These are phyloP conservation scores for Solanum hybrid DNA, from an alignment of 305 asterid species.

Conservation along the genomic window DNA sequence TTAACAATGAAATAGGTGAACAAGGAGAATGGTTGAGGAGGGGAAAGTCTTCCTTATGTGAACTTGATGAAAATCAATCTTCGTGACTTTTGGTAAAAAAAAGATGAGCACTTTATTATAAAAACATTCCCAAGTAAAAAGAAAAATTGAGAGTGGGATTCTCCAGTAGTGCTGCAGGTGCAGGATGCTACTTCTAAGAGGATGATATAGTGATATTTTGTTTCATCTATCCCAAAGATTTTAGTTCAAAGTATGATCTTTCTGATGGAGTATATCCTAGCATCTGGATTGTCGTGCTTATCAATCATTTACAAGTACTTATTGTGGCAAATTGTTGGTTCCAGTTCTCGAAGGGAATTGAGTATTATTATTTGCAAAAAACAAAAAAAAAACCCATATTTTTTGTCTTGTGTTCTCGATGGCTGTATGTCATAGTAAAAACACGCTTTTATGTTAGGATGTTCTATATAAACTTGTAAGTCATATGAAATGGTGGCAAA, in stretches of 20 bases:
- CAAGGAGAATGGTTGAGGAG: not conserved
- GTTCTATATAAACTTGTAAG: not conserved
- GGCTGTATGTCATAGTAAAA: not conserved
- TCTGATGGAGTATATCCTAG: not conserved
- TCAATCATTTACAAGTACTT: not conserved
- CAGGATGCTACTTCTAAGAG: not conserved
- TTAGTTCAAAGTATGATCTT: not conserved
- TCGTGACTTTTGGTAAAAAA: not conserved
- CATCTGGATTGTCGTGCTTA: not conserved
- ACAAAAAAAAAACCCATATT: not conserved
- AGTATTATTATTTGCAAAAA: not conserved
- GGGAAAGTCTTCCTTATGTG: not conserved
- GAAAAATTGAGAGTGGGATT: not conserved
- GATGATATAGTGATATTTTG: not conserved
- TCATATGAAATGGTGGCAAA: not conserved
- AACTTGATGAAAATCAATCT: not conserved
- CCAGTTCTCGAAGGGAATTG: not conserved
- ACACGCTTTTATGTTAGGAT: not conserved
- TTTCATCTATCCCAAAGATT: not conserved
- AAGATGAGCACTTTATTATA: not conserved
- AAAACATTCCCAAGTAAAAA: not conserved
- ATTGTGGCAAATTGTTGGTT: not conserved
- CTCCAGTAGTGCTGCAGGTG: not conserved
- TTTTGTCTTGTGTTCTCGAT: not conserved
- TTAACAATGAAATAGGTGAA: not conserved